Conservation (phyloP, 108 stramenopile genomes). For the Seminavis robusta region DNA sequence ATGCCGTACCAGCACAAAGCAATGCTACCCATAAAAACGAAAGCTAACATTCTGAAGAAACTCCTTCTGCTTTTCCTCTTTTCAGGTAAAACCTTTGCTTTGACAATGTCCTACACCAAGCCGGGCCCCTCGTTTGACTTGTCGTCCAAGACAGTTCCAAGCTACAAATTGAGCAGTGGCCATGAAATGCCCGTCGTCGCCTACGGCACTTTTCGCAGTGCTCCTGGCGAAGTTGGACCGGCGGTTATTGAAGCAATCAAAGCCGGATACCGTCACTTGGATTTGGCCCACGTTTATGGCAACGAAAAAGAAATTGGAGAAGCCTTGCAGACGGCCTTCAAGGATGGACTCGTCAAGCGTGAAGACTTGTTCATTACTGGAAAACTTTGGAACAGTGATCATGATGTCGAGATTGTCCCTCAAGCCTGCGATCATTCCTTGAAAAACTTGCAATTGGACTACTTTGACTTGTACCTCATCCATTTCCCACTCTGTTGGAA, state of each 20-base stretch:
- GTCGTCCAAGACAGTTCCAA: too few species aligned
- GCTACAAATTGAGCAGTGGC: slow-evolving; percentile 11
- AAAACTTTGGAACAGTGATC: slow-evolving; percentile 22
- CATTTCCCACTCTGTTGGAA: slow-evolving; percentile 39
- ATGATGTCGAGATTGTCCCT: slow-evolving; percentile 23
- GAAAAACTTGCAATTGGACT: slow-evolving; percentile 30
- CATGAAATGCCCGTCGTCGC: slow-evolving; percentile 25
- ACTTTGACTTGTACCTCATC: slow-evolving; percentile 48
- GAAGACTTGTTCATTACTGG: slow-evolving; percentile 44
- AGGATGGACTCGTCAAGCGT: slow-evolving; percentile 21
- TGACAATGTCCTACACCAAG: too few species aligned
- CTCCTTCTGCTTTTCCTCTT: too few species aligned
- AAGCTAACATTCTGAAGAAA: too few species aligned
- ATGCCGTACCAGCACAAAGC: too few species aligned
- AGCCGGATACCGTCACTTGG: slow-evolving; percentile 43
- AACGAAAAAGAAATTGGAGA: slow-evolving; percentile 52
- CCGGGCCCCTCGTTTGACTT: too few species aligned
- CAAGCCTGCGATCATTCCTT: slow-evolving; percentile 20
- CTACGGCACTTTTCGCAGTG: slow-evolving; percentile 31
- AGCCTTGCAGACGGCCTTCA: slow-evolving; percentile 15
- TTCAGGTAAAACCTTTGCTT: too few species aligned
- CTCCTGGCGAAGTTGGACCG: slow-evolving; percentile 10
- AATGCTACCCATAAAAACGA: too few species aligned
- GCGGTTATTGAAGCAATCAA: slow-evolving; percentile 42
- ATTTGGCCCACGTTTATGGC: slow-evolving; percentile 51